Conservation (phyloP, 1,284 basidiomycete species). For the Schizophyllum commune region DNA sequence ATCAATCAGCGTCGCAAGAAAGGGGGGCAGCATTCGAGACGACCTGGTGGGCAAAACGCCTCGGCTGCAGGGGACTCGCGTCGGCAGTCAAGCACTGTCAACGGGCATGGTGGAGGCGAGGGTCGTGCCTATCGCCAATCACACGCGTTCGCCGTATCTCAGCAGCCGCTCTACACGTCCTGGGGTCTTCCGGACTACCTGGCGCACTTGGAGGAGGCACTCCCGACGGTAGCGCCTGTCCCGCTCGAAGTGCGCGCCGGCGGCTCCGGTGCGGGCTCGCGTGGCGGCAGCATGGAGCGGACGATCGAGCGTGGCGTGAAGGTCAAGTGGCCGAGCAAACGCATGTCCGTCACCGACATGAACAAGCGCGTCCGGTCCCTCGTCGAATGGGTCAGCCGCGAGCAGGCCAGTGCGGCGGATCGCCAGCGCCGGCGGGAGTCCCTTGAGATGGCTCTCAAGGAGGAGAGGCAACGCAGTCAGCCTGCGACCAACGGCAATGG, state of each 20-base stretch:
- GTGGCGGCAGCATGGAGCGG: conserved; percentile 42
- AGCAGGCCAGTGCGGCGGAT: conserved; percentile 72
- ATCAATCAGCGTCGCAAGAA: neutral
- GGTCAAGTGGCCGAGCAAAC: conserved; percentile 90
- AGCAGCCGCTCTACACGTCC: conserved; percentile 68
- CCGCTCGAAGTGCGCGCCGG: conserved; percentile 66
- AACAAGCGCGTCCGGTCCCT: conserved; percentile 89
- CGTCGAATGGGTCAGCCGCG: conserved; percentile 87
- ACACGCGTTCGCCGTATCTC: conserved; percentile 68
- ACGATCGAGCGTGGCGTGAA: conserved; percentile 83
- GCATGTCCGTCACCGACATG: conserved; percentile 95
- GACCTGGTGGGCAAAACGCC: conserved; percentile 28
- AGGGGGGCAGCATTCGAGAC: neutral
- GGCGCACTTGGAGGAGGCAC: conserved; percentile 76
- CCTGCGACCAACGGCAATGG: conserved; percentile 6
- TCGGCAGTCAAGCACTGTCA: conserved; percentile 11
- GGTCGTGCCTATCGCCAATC: conserved; percentile 63
- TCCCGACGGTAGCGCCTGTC: conserved; percentile 69
- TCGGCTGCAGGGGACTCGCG: conserved; percentile 30
- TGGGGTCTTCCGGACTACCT: conserved; percentile 96
- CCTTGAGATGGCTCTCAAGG: conserved; percentile 48
- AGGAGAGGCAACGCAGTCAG: conserved; percentile 18
- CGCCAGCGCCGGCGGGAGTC: conserved; percentile 62
- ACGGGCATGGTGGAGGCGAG: conserved; percentile 19
- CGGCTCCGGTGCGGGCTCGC: conserved; percentile 12